Percentiles rank a stretch among this genome's conserved stretches.
Conservation (phyloP, 768 basidiomycete genomes). For the Naganishia vishniacii region DNA sequence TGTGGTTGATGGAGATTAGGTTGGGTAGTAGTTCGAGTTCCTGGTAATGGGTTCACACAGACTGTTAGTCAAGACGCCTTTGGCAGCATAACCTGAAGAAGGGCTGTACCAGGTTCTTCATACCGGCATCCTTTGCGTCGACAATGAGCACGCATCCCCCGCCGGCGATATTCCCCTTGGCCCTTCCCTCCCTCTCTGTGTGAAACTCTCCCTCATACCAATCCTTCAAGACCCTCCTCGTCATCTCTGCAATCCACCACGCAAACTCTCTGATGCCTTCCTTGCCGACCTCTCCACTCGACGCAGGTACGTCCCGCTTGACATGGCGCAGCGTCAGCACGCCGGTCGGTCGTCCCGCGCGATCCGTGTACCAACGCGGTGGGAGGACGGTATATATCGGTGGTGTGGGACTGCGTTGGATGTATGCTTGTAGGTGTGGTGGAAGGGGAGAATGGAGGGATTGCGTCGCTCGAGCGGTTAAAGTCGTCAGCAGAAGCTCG, state of each 20-base stretch:
- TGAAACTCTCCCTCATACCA: conserved; percentile 33
- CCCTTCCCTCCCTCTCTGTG: neutral
- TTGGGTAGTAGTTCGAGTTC: conserved; percentile 46
- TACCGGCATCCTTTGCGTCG: conserved; percentile 43
- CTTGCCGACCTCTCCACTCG: conserved; percentile 20
- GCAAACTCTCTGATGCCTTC: conserved; percentile 41
- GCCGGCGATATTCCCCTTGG: conserved; percentile 18
- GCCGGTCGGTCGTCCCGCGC: conserved; percentile 37
- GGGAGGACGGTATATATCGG: conserved; percentile 44
- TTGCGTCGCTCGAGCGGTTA: neutral
- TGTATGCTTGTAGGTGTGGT: conserved; percentile 2
- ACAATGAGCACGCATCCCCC: conserved; percentile 41
- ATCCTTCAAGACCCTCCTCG: conserved; percentile 37
- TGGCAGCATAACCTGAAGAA: neutral
- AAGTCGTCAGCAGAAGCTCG: conserved; percentile 9
- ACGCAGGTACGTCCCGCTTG: conserved; percentile 28
- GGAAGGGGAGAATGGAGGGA: neutral
- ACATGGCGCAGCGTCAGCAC: conserved; percentile 41
- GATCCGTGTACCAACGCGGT: conserved; percentile 35
- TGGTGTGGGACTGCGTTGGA: neutral
- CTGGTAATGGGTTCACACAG: conserved; percentile 17
- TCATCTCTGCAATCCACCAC: conserved; percentile 46
- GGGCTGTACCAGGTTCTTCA: conserved; percentile 43
- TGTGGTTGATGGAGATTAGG: conserved; percentile 39
- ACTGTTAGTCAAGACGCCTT: neutral